Evolutionary conservation across 306 rosid species (phyloP), one percentile per base, ranked within the genome.

Genomic region (Dryas octopetala): DNA sequence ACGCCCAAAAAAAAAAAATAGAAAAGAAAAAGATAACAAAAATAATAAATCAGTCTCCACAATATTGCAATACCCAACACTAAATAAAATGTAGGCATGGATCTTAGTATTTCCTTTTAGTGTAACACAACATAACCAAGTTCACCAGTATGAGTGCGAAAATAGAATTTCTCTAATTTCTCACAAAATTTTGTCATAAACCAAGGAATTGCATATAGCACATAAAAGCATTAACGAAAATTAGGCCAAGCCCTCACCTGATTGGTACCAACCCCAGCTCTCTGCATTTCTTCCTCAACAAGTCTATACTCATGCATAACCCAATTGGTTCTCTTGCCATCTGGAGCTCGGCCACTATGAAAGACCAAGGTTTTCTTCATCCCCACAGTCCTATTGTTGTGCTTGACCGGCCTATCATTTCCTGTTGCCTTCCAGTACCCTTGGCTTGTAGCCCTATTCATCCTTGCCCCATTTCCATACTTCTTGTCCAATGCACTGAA

Each of bases 341-440:
- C 98, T 0, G 99, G 99, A 43, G 99, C 99, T 54, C 99, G 80
- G 16, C 99, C 99, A 73, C 96, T 92, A 57, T 96, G 99, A 73
- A 96, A 96, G 66, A 96, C 99, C 90, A 96, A 73, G 1, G 99
- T 96, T 74, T 96, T 96, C 90, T 96, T 96, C 87, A 90, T 76
- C 19, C 99, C 99, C 52, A 88, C 98, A 0, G 62, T 80, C 83
- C 83, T 85, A 7, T 86, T 66, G 0, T 82, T 90, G 74, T 90
- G 99, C 83, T 28, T 88, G 26, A 96, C 98, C 0, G 92, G 88
- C 16, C 99, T 84, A 76, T 96, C 99, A 68, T 96, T 96, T 12
- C 99, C 99, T 0, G 99, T 96, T 5, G 99, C 99, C 81, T 96
- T 96, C 99, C 99, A 96, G 84, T 96, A 96, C 45, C 99, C 99